Conservation (phyloP, 108 stramenopile genomes). For the Skeletonema grethae region DNA sequence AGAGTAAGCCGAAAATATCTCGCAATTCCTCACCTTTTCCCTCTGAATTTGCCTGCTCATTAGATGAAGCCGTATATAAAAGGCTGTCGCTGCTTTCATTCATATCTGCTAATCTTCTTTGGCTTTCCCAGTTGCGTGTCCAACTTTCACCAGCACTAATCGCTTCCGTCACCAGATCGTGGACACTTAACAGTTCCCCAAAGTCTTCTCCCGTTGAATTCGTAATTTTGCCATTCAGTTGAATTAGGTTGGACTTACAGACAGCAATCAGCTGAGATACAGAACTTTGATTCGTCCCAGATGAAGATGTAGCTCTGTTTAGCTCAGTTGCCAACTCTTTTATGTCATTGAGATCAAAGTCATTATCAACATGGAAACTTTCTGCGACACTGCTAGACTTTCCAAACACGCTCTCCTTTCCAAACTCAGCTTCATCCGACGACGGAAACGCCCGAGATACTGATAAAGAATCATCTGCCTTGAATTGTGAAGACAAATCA, state of each 20-base stretch:
- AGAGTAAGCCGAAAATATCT: conserved; percentile 1
- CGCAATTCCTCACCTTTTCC: not conserved
- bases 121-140: not conserved
- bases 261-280: not conserved
- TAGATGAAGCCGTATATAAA: not conserved
- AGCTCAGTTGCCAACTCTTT: conserved; percentile 4
- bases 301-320: not conserved
- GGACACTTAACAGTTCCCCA: not conserved
- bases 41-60: not conserved
- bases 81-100: not conserved
- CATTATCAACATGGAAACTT: not conserved
- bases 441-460: not conserved
- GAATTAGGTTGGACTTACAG: not conserved
- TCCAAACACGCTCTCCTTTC: too few species aligned
- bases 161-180: not conserved
- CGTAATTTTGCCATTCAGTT: not conserved
- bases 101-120: not conserved
- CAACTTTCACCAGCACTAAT: not conserved
- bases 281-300: not conserved
- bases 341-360: not conserved
- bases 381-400: not conserved
- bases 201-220: not conserved
- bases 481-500: not conserved
- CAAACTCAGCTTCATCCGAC: not conserved
- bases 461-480: not conserved